Conservation (phyloP, 257 asterid species). For the Fraxinus cuspidata region DNA sequence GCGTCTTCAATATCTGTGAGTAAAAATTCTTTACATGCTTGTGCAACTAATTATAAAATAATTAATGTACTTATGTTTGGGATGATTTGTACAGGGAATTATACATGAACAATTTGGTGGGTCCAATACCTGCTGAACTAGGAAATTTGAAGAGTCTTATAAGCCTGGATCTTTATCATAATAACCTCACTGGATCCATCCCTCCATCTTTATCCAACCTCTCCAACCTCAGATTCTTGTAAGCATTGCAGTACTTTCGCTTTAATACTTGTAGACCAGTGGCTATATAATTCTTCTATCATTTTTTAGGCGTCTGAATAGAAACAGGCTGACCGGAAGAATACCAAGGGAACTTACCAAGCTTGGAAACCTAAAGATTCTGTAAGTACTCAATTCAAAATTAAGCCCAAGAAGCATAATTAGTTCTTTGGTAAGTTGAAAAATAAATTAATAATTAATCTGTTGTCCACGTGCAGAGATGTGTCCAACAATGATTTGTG, state of each 20-base stretch:
- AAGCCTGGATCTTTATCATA: conserved; percentile 61
- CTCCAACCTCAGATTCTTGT: conserved; percentile 57
- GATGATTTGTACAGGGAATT: conserved; percentile 45
- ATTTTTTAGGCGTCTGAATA: conserved; percentile 50
- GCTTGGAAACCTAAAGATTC: conserved; percentile 58
- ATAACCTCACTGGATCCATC: conserved; percentile 53
- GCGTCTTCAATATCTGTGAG: conserved; percentile 67
- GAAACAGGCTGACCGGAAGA: conserved; percentile 57
- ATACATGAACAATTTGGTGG: conserved; percentile 62
- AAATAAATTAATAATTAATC: neutral
- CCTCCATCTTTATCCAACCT: conserved; percentile 57
- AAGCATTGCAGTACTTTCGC: neutral
- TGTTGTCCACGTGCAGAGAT: conserved; percentile 41
- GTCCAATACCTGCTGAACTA: conserved; percentile 52
- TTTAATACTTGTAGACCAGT: neutral
- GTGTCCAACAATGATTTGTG: conserved; percentile 63
- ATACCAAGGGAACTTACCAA: conserved; percentile 62
- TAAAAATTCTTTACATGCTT: neutral
- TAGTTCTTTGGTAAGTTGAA: too few species aligned
- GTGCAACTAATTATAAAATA: too few species aligned
- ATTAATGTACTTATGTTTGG: too few species aligned
- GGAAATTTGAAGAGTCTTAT: conserved; percentile 50
- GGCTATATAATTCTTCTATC: neutral
- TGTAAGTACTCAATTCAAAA: conserved; percentile 37
- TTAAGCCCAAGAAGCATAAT: too few species aligned